These are phyloP conservation scores for Gloeophyllum trabeum DNA, from an alignment of 768 basidiomycete genomes.

Conservation along the genomic window DNA sequence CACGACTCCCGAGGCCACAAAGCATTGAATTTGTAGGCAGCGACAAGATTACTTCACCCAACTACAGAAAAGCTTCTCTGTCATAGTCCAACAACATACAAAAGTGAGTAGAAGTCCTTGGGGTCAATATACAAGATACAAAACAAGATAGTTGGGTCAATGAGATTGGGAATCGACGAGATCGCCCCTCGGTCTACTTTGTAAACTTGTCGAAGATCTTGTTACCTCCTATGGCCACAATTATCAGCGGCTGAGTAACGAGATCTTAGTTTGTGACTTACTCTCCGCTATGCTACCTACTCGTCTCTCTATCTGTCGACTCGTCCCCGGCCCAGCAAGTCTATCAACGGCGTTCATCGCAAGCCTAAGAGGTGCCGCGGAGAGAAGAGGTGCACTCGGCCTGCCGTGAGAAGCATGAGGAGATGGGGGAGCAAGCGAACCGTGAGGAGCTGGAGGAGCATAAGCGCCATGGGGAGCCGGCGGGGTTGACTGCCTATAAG, in stretches of 20 bases:
- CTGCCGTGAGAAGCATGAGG: not conserved
- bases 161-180: too few relatives aligned
- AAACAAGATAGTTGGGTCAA: too few relatives aligned
- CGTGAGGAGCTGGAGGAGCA: conserved; percentile 7
- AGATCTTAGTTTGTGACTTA: conserved; percentile 21
- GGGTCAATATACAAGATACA: too few relatives aligned
- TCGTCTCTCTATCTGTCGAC: conserved; percentile 35
- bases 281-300: conserved; percentile 38
- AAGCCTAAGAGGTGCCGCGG: conserved; percentile 20
- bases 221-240: conserved; percentile 22
- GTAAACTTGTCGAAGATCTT: conserved; percentile 38
- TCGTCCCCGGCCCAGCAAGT: conserved; percentile 39
- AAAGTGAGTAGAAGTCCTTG: too few relatives aligned
- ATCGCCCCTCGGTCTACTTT: conserved; percentile 15
- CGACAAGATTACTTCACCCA: too few relatives aligned
- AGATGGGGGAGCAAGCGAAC: not conserved
- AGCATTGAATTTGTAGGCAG: too few relatives aligned
- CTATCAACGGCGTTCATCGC: conserved; percentile 44
- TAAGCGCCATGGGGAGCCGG: too few relatives aligned
- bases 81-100: too few relatives aligned
- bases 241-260: conserved; percentile 6
- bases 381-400: conserved; percentile 11
- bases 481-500: too few relatives aligned
- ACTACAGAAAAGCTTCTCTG: too few relatives aligned
- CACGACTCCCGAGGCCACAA: too few relatives aligned